Evolutionary conservation across 2,329 filamentous ascomycete species (phyloP).

Genomic region (Scedosporium boydii): DNA sequence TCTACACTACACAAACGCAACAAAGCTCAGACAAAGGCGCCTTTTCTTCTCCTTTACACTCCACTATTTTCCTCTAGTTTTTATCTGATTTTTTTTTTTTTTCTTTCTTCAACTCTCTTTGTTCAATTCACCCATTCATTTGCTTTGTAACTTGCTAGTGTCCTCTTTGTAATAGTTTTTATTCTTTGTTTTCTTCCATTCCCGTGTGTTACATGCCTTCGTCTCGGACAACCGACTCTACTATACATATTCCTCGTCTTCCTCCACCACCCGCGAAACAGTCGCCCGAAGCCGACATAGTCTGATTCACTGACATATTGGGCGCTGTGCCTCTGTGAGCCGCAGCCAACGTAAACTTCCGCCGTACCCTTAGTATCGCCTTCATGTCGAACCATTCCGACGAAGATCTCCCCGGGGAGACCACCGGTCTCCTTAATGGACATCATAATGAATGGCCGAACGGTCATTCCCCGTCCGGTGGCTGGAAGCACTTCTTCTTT

Average conservation of each 20-base stretch:
- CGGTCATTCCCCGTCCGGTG: slow-evolving; percentile 12
- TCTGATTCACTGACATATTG: neutral
- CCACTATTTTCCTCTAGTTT: slow-evolving; percentile 1
- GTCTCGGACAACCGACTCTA: neutral
- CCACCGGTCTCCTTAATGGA: slow-evolving; percentile 32
- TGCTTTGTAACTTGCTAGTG: neutral
- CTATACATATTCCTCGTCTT: neutral
- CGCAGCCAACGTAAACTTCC: slow-evolving; percentile 19
- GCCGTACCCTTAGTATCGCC: slow-evolving; percentile 11
- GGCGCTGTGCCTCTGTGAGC: neutral
- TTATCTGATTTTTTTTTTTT: neutral
- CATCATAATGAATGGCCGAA: slow-evolving; percentile 10
- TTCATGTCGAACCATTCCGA: neutral
- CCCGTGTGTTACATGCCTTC: neutral
- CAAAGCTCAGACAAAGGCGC: neutral
- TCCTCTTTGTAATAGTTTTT: neutral
- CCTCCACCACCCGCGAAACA: neutral
- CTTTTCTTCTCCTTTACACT: neutral
- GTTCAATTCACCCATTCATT: neutral
- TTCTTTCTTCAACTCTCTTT: neutral
- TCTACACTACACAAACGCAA: neutral
- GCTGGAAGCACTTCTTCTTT: slow-evolving; percentile 34
- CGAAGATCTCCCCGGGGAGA: slow-evolving; percentile 21
- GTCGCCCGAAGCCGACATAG: neutral
- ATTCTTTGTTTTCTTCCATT: neutral